Base-by-base conservation (phyloP, 768 basidiomycete species). In the Tulasnella sp. region DNA sequence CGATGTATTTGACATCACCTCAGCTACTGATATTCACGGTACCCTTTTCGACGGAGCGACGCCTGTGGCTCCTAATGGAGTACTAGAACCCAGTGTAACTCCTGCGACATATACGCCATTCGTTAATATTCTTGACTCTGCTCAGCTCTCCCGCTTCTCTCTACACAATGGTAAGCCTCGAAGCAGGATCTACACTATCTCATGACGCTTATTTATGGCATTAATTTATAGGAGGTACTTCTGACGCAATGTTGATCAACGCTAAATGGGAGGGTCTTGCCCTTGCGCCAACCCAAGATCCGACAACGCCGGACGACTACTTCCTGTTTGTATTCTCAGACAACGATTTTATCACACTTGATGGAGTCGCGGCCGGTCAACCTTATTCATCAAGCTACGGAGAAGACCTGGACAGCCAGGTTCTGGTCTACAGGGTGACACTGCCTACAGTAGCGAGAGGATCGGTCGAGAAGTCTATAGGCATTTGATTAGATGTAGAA, bases 231-330 rank as follows among this genome's bases (percentile, higher is more conserved):
- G 76, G 69, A 48, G 63, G 69, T 29, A 73, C 72, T 3, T 63
- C 69, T 48, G 72, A 79, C 55, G 54, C 65, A 29, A 74, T 71
- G 0, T 67, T 79, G n/a, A 72, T 83, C 43, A 71, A 72, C 54
- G 72, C 71, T 0, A 83, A 82, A 64, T 83, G 79, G 78, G 81
- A 83, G 58, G 76, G 74, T 1, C 66, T 79, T 12, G 74, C 77
- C 5, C 65, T 82, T 5, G 78, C 74, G 2, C 72, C 79, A 0
- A 70, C 70, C 19, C 60, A 67, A 9, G 77, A 78, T 54, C 62
- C 68, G 1, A 61, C 56, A 1, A 71, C 65, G 61, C 81, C 80
- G 0, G 64, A 82, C 55, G 81, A 83, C 58, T 81, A 73, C 60
- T 82, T 82, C 68, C 63, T 83, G 32, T 78, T 81, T 65, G 74